Percentiles rank a stretch among this genome's conserved stretches.
These are phyloP conservation scores for Psilocybe tampanensis DNA, from an alignment of 768 basidiomycete genomes.

Conservation along the genomic window DNA sequence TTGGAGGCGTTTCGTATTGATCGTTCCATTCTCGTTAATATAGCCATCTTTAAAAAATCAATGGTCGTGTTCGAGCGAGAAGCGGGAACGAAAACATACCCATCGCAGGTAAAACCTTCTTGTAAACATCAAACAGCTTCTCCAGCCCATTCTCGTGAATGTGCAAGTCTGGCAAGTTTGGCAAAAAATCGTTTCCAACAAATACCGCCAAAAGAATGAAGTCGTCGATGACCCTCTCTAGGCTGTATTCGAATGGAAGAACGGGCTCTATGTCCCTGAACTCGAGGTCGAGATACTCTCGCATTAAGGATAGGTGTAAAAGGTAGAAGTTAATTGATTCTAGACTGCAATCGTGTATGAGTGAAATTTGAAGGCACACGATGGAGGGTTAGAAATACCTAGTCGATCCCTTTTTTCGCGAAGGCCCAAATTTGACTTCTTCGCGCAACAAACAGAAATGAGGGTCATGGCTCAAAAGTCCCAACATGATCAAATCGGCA, in stretches of 20 bases:
- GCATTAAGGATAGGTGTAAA: constrained; percentile 89
- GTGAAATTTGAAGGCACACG: background rate
- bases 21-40: constrained; percentile 86
- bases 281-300: constrained; percentile 97
- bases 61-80: background rate
- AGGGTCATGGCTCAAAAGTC: constrained; percentile 94
- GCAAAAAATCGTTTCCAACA: constrained; percentile 97
- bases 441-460: constrained; percentile 97
- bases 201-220: constrained; percentile 97
- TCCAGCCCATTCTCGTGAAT: constrained; percentile 98
- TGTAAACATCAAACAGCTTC: constrained; percentile 92
- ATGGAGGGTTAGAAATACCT: constrained; percentile 29
- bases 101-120: constrained; percentile 81
- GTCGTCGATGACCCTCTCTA: constrained; percentile 97
- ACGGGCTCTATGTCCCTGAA: constrained; percentile 72
- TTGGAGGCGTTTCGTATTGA: constrained; percentile 81
- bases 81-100: constrained; percentile 38
- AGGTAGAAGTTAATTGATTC: constrained; percentile 93
- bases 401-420: constrained; percentile 70
- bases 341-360: constrained; percentile 40
- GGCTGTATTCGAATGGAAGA: constrained; percentile 80
- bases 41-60: constrained; percentile 69
- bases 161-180: constrained; percentile 94
- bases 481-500: constrained; percentile 98
- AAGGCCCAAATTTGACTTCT: constrained; percentile 96